These are phyloP conservation scores for Curvularia lunata DNA, from an alignment of 2,329 filamentous ascomycete species.

Conservation along the genomic window DNA sequence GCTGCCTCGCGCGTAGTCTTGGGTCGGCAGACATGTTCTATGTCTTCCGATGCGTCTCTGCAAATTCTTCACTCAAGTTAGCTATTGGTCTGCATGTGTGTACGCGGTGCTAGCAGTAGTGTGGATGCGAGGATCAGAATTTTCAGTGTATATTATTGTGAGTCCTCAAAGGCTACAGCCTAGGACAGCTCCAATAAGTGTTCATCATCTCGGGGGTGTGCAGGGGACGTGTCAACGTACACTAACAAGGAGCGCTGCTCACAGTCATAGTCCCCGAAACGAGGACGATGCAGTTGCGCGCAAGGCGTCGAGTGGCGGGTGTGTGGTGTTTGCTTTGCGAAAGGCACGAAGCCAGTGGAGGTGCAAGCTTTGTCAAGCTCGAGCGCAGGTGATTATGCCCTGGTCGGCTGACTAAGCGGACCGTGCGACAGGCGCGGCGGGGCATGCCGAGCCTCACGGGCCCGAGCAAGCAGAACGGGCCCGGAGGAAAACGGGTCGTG, in stretches of 20 bases:
- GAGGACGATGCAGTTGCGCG: constrained; percentile 6
- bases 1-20: constrained; percentile 56
- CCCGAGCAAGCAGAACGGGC: background rate
- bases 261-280: constrained; percentile 11
- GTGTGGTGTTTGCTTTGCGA: constrained; percentile 7
- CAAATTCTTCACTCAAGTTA: constrained; percentile 39
- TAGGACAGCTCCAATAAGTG: constrained; percentile 81
- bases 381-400: constrained; percentile 8
- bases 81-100: constrained; percentile 16
- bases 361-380: constrained; percentile 20
- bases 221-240: constrained; percentile 22
- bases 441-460: background rate
- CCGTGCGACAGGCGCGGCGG: constrained; percentile 12
- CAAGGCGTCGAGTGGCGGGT: background rate
- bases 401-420: constrained; percentile 19
- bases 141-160: constrained; percentile 54
- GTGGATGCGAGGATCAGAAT: constrained; percentile 44
- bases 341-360: constrained; percentile 23
- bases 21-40: constrained; percentile 53
- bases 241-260: background rate
- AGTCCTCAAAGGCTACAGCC: constrained; percentile 57
- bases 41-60: constrained; percentile 17
- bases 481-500: background rate
- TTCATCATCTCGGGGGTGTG: constrained; percentile 60
- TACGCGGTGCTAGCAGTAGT: constrained; percentile 5